These are phyloP conservation scores for Oxytropis ochrocephala DNA, from an alignment of 306 rosid species.

Conservation along the genomic window DNA sequence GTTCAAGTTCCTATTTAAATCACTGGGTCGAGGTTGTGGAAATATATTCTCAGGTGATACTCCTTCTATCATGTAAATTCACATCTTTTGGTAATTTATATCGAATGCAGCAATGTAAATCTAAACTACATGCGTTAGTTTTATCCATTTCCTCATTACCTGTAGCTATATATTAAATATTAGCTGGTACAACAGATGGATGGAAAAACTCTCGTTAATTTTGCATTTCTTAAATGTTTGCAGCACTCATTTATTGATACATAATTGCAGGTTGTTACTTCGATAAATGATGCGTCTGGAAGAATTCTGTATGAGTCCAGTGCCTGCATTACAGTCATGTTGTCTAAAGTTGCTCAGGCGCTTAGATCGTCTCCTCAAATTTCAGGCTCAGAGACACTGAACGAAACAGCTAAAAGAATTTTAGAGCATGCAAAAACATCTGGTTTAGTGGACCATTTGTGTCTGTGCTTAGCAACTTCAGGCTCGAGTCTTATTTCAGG, in stretches of 20 bases:
- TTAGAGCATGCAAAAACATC: conserved; percentile 80
- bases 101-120: neutral
- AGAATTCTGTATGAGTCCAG: conserved; percentile 68
- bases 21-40: conserved; percentile 76
- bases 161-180: neutral
- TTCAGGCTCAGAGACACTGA: conserved; percentile 39
- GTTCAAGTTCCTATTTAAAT: conserved; percentile 47
- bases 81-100: conserved; percentile 5
- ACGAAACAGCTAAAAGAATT: conserved; percentile 46
- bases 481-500: conserved; percentile 88
- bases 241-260: conserved; percentile 25
- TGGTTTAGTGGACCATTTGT: conserved; percentile 74
- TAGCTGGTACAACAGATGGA: neutral
- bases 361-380: conserved; percentile 43
- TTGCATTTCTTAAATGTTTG: conserved; percentile 15
- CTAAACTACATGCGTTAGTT: neutral
- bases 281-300: conserved; percentile 58
- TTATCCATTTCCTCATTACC: neutral
- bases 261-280: conserved; percentile 61
- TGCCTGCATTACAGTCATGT: conserved; percentile 67
- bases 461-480: conserved; percentile 65
- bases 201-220: neutral
- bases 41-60: conserved; percentile 70
- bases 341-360: conserved; percentile 62
- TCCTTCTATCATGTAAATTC: conserved; percentile 14